Percentiles rank a stretch among this genome's conserved stretches.
These are phyloP conservation scores for Chimonanthus praecox DNA, from an alignment of 164 flowering plant genomes.

Conservation along the genomic window DNA sequence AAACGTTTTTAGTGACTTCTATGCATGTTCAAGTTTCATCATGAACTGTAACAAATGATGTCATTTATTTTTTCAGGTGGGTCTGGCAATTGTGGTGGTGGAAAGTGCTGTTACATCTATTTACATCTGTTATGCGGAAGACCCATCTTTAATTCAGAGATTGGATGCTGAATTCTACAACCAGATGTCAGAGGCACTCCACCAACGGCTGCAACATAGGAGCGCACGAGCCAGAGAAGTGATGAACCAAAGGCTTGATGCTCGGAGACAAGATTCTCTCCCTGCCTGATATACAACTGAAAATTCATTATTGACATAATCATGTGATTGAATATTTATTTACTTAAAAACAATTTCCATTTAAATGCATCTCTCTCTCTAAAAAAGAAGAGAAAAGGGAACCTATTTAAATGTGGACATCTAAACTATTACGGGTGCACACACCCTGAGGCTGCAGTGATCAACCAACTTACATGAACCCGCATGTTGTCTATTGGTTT, in stretches of 20 bases:
- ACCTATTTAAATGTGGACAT: too few relatives aligned
- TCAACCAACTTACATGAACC: too few relatives aligned
- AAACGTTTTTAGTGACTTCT: too few relatives aligned
- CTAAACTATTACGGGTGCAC: too few relatives aligned
- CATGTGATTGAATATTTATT: neutral
- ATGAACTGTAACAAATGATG: too few relatives aligned
- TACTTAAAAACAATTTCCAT: neutral
- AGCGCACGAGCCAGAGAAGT: conserved; percentile 80
- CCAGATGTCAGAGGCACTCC: conserved; percentile 78
- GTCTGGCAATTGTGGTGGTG: conserved; percentile 85
- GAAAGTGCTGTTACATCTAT: conserved; percentile 96
- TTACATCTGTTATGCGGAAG: conserved; percentile 93
- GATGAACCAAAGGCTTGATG: conserved; percentile 36
- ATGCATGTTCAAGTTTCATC: too few relatives aligned
- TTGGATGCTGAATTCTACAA: conserved; percentile 89
- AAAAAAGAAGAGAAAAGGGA: neutral
- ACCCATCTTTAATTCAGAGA: conserved; percentile 71
- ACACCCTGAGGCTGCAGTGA: too few relatives aligned
- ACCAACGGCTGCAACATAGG: conserved; percentile 84
- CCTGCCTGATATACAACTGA: conserved; percentile 19
- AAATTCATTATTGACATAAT: neutral
- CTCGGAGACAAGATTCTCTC: conserved; percentile 28
- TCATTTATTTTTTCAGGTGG: conserved; percentile 49
- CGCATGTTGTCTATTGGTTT: too few relatives aligned
- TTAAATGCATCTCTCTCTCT: neutral